phyloP scores from a whole-genome alignment of 306 rosid species.

The Cucumis melo region DNA sequence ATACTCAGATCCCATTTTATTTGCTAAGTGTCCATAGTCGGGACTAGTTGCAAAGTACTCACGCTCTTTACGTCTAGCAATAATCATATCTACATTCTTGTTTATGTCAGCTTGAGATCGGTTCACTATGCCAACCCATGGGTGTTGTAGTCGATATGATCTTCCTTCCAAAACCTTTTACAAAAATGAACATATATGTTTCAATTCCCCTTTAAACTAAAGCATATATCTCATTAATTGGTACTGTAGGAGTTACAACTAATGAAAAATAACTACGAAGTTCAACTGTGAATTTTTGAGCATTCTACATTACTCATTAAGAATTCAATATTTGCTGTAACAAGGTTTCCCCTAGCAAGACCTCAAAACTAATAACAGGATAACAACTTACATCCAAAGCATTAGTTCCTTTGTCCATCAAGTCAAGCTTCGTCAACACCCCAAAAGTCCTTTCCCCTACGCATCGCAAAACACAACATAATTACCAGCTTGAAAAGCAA shows the following conservation, averaged over 20 bases:
- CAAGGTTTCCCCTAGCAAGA: not conserved
- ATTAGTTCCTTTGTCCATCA: slow-evolving; percentile 97
- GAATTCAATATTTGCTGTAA: not conserved
- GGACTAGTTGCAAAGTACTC: slow-evolving; percentile 91
- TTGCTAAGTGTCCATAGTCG: slow-evolving; percentile 79
- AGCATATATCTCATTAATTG: not conserved
- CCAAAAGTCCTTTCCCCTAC: slow-evolving; percentile 87
- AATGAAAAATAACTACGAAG: not conserved
- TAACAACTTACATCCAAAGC: slow-evolving; percentile 55
- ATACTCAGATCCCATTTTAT: slow-evolving; percentile 93
- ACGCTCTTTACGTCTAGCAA: slow-evolving; percentile 78
- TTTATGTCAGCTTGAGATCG: slow-evolving; percentile 96
- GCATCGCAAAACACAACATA: not conserved
- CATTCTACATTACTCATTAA: not conserved
- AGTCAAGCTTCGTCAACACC: slow-evolving; percentile 83
- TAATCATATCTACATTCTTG: slow-evolving; percentile 78
- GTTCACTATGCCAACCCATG: slow-evolving; percentile 98
- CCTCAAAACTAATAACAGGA: not conserved
- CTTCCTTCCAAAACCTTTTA: slow-evolving; percentile 92
- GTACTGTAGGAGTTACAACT: not conserved
- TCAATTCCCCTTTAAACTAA: not conserved
- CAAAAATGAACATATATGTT: not conserved
- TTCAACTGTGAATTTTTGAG: not conserved
- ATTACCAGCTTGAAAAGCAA: not conserved
- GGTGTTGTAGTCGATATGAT: slow-evolving; percentile 76